These are phyloP conservation scores for Melastoma candidum DNA, from an alignment of 441 rosid species.

Conservation along the genomic window DNA sequence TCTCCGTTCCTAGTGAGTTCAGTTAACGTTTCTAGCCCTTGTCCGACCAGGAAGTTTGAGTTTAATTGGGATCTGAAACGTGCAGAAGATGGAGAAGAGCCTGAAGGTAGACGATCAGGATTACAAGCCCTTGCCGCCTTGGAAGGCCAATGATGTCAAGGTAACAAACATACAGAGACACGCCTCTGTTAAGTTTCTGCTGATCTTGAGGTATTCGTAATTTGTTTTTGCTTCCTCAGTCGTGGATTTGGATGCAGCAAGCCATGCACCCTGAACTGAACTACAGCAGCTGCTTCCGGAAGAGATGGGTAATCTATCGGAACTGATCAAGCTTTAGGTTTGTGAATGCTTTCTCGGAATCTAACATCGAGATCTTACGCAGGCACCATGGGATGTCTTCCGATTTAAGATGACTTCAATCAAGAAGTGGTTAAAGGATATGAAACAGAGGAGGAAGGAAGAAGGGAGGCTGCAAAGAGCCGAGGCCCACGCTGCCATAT, in stretches of 20 bases:
- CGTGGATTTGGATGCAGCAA: slow-evolving; percentile 99
- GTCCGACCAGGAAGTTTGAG: too few relatives aligned
- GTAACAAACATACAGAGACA: slow-evolving; percentile 22
- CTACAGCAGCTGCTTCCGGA: slow-evolving; percentile 66
- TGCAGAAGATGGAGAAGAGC: slow-evolving; percentile 44
- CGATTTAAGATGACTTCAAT: slow-evolving; percentile 40
- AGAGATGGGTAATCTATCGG: slow-evolving; percentile 46
- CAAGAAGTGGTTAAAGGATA: slow-evolving; percentile 81
- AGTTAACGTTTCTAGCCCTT: too few relatives aligned
- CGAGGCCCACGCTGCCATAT: slow-evolving; percentile 75
- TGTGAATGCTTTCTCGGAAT: too few relatives aligned
- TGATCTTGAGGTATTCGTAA: too few relatives aligned
- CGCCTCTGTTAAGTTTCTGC: not conserved
- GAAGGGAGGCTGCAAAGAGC: slow-evolving; percentile 70
- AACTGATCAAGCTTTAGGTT: not conserved
- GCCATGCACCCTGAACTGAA: slow-evolving; percentile 93
- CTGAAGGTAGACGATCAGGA: slow-evolving; percentile 52
- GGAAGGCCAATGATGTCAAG: slow-evolving; percentile 88
- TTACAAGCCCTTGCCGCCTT: slow-evolving; percentile 54
- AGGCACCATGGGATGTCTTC: slow-evolving; percentile 45
- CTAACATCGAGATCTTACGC: not conserved
- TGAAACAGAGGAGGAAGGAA: slow-evolving; percentile 64
- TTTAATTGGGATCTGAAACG: slow-evolving; percentile 26
- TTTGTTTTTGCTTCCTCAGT: slow-evolving; percentile 29
- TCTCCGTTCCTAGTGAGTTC: too few relatives aligned